Evolutionary conservation across 345 rosid genomes (phyloP).

Genomic region (Arabidopsis thaliana): TAIR10.1 NC_003071.7:12422001-12422500

Average conservation of each 20-base stretch:
- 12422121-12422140: no score
- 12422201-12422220: no score
- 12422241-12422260: not conserved
- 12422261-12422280: not conserved
- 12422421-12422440: not conserved
- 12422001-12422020: not conserved
- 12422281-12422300: not conserved
- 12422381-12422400: constrained; percentile 31
- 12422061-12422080: no score
- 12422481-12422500: constrained; percentile 32
- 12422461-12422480: constrained; percentile 14
- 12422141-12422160: no score
- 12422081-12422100: no score
- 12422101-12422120: no score
- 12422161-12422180: no score
- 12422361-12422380: not conserved
- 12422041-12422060: not conserved
- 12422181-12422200: no score
- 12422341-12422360: not conserved
- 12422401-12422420: constrained; percentile 17
- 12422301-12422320: not conserved
- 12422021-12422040: no score
- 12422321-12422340: not conserved
- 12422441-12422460: not conserved
- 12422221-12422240: not conserved